Percentiles rank a stretch among this genome's conserved stretches.
These are phyloP conservation scores for Boletales sp. DNA, from an alignment of 768 basidiomycete genomes.

Conservation along the genomic window DNA sequence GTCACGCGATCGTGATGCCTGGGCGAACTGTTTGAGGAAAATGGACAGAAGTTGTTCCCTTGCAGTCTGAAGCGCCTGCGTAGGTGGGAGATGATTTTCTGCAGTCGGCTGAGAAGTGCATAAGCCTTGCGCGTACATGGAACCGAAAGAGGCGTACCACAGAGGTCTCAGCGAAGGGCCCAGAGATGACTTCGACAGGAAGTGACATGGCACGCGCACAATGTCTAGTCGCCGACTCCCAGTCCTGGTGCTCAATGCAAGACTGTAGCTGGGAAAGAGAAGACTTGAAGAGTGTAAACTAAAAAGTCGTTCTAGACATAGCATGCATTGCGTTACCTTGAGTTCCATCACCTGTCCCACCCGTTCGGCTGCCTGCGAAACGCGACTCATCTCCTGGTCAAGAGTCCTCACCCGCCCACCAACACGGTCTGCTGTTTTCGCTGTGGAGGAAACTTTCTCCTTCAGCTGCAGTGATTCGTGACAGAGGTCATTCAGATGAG, in stretches of 20 bases:
- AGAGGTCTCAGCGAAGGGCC: slow-evolving; percentile 79
- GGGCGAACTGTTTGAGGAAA: slow-evolving; percentile 77
- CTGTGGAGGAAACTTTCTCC: slow-evolving; percentile 64
- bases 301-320: slow-evolving; percentile 21
- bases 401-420: slow-evolving; percentile 86
- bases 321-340: slow-evolving; percentile 52
- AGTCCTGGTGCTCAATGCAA: slow-evolving; percentile 79
- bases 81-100: slow-evolving; percentile 81
- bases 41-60: slow-evolving; percentile 71
- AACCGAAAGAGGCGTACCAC: slow-evolving; percentile 50
- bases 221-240: slow-evolving; percentile 92
- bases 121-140: background rate
- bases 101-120: slow-evolving; percentile 70
- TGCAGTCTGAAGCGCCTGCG: slow-evolving; percentile 73
- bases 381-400: slow-evolving; percentile 90
- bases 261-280: slow-evolving; percentile 56
- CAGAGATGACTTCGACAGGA: slow-evolving; percentile 71
- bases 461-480: slow-evolving; percentile 53
- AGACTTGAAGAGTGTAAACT: slow-evolving; percentile 42
- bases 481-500: slow-evolving; percentile 60
- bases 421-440: slow-evolving; percentile 79
- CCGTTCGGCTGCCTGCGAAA: slow-evolving; percentile 86
- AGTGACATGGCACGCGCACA: slow-evolving; percentile 89
- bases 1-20: slow-evolving; percentile 78
- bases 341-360: slow-evolving; percentile 94